A percentile compares a stretch with the other conserved stretches of the same genome.
Conservation (phyloP, 192 early-diverging fungal species). For the Coemansia sp. region DNA sequence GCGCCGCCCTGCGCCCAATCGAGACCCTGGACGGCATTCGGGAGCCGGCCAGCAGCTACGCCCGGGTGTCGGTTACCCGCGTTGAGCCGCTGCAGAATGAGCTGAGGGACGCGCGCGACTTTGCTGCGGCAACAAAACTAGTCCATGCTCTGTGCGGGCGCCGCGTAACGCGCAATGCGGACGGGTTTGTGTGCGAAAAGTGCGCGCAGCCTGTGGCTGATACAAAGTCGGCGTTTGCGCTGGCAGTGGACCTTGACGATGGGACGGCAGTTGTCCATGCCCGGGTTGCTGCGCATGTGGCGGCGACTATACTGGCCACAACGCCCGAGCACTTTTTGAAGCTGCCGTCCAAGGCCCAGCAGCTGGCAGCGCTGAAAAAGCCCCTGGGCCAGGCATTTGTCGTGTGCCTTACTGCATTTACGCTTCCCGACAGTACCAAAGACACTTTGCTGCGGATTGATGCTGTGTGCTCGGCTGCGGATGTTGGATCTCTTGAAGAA, state of each 20-base stretch:
- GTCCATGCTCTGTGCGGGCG: conserved; percentile 23
- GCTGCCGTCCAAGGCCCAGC: conserved; percentile 20
- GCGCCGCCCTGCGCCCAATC: conserved; percentile 23
- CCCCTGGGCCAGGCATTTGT: conserved; percentile 31
- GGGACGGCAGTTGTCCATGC: conserved; percentile 18
- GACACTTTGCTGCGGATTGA: conserved; percentile 26
- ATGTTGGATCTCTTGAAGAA: conserved; percentile 11
- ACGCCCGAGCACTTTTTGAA: conserved; percentile 33
- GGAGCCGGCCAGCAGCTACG: not conserved
- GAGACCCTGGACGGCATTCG: not conserved
- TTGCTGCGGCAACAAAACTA: conserved; percentile 27
- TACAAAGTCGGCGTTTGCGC: conserved; percentile 12
- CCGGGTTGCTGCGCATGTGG: conserved; percentile 8
- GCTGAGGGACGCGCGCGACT: conserved; percentile 32
- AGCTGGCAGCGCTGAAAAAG: conserved; percentile 13
- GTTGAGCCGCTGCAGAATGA: not conserved
- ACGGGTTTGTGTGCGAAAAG: not conserved
- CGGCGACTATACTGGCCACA: conserved; percentile 14
- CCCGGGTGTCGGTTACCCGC: not conserved
- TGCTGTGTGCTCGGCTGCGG: conserved; percentile 20
- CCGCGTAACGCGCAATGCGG: not conserved
- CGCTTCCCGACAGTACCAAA: not conserved
- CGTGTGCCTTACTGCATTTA: conserved; percentile 21
- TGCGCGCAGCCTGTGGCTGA: not conserved
- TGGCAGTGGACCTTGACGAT: conserved; percentile 24